Conservation (phyloP, 108 stramenopile genomes). For the Schizochytrium sp. region DNA sequence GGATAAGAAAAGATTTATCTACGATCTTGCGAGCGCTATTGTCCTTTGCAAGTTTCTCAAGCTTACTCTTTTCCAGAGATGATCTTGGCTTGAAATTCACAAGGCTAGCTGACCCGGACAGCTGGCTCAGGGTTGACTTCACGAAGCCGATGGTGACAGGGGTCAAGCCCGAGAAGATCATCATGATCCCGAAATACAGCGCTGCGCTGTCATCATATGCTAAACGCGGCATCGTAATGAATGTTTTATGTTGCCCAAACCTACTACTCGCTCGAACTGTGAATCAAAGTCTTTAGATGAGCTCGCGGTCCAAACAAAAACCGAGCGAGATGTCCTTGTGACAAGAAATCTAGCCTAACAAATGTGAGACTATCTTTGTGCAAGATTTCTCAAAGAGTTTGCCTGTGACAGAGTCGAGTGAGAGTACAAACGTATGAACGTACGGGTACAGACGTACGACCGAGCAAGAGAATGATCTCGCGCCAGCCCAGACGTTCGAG, state of each 20-base stretch:
- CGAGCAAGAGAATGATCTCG: no score
- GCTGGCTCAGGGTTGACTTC: neutral
- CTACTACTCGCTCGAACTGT: neutral
- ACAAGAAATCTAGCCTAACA: no score
- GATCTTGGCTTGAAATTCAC: slow-evolving; percentile 29
- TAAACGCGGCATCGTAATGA: neutral
- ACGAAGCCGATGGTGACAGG: slow-evolving; percentile 16
- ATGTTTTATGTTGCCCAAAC: neutral
- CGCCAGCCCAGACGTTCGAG: neutral
- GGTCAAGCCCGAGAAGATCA: slow-evolving; percentile 5
- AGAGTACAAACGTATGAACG: no score
- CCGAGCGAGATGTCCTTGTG: no score
- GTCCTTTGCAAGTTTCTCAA: slow-evolving; percentile 8
- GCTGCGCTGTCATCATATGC: neutral
- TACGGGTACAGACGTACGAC: no score
- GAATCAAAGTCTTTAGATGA: no score
- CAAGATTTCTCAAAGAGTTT: no score
- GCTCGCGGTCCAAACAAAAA: no score
- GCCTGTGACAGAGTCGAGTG: no score
- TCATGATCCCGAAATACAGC: slow-evolving; percentile 36
- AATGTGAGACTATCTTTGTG: no score
- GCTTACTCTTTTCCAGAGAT: slow-evolving; percentile 51
- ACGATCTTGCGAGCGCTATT: neutral
- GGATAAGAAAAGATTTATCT: neutral
- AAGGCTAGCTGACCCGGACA: slow-evolving; percentile 22